Conservation (phyloP, 2,329 filamentous ascomycete species). For the Chalara sp. region DNA sequence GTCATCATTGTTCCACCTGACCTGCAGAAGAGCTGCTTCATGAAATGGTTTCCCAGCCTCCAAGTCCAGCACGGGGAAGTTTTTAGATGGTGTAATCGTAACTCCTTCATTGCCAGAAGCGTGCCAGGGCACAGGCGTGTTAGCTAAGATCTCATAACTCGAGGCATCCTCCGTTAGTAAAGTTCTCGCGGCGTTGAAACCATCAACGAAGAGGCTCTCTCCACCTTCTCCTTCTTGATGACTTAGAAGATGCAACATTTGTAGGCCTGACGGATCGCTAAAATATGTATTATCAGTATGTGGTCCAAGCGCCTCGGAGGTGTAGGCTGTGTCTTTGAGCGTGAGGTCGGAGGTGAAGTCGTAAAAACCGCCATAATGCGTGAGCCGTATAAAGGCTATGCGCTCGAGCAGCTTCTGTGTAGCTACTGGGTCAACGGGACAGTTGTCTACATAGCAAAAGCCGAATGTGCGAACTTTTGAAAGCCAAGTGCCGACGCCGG, state of each 20-base stretch:
- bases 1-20: constrained; percentile 94
- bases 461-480: constrained; percentile 59
- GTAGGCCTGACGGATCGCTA: constrained; percentile 81
- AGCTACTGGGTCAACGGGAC: constrained; percentile 60
- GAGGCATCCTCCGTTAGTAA: constrained; percentile 46
- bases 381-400: constrained; percentile 71
- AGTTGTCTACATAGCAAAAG: constrained; percentile 69
- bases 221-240: constrained; percentile 67
- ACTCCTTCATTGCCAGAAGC: constrained; percentile 83
- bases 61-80: constrained; percentile 67
- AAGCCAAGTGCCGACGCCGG: constrained; percentile 55
- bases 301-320: constrained; percentile 70
- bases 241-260: constrained; percentile 87
- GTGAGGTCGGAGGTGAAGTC: constrained; percentile 88
- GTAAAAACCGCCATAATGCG: constrained; percentile 54
- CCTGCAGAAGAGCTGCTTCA: constrained; percentile 44
- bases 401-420: constrained; percentile 71
- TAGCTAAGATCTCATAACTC: constrained; percentile 51
- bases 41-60: neutral
- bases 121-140: constrained; percentile 63
- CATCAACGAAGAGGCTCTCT: constrained; percentile 76
- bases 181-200: constrained; percentile 63
- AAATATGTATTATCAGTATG: constrained; percentile 98
- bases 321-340: constrained; percentile 87
- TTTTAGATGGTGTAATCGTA: constrained; percentile 64